A percentile compares a stretch with the other conserved stretches of the same genome.
phyloP scores from a whole-genome alignment of 768 basidiomycete genomes.

The Podaxis rugospora region DNA sequence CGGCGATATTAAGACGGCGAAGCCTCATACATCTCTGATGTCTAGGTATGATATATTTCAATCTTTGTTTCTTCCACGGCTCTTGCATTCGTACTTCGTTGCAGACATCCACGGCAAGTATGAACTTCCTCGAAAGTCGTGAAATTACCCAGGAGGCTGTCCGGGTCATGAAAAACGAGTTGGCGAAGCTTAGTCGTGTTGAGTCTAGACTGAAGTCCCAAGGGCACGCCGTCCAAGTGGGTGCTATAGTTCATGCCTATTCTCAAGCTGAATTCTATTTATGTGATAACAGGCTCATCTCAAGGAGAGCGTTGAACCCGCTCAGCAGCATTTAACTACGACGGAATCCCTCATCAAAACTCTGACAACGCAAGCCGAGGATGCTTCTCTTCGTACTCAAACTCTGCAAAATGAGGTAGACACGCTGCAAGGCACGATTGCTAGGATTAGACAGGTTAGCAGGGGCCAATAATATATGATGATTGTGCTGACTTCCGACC shows the following conservation, averaged over 20 bases:
- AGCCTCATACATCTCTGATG: too few species aligned
- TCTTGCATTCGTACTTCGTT: neutral
- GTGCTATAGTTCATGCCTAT: neutral
- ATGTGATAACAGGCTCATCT: neutral
- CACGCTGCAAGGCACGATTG: neutral
- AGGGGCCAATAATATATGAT: neutral
- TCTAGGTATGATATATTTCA: too few species aligned
- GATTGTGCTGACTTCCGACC: neutral
- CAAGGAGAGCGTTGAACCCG: neutral
- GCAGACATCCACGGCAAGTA: neutral
- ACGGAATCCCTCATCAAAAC: neutral
- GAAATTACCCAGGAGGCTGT: neutral
- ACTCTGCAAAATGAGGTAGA: neutral
- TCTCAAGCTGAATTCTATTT: neutral
- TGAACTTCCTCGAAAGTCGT: constrained; percentile 1
- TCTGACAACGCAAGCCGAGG: neutral
- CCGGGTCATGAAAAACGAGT: neutral
- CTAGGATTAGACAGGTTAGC: neutral
- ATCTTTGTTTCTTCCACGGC: too few species aligned
- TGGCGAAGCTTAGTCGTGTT: neutral
- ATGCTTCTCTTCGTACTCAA: neutral
- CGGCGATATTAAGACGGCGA: too few species aligned
- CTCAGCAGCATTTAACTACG: neutral
- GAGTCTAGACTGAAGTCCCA: neutral
- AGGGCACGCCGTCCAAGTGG: neutral